Conservation (phyloP, 306 rosid species). For the Nissolia schottii region DNA sequence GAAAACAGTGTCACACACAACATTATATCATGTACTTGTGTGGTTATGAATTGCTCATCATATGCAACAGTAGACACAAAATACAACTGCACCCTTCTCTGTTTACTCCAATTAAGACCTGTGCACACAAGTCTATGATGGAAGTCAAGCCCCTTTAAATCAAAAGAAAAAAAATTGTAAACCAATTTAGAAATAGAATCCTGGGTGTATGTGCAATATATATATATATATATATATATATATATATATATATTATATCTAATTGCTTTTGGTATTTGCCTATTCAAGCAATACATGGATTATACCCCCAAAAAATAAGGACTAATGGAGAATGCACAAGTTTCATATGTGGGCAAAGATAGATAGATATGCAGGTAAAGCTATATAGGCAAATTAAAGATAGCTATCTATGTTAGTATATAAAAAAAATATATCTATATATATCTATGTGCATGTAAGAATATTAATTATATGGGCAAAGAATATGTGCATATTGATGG, state of each 20-base stretch:
- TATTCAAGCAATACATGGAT: background rate
- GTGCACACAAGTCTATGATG: constrained; percentile 21
- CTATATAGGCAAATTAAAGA: background rate
- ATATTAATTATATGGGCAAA: constrained; percentile 7
- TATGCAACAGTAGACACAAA: constrained; percentile 13
- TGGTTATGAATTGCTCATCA: constrained; percentile 9
- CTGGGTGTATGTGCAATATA: background rate
- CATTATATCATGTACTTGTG: background rate
- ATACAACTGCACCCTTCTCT: constrained; percentile 7
- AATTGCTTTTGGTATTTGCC: constrained; percentile 15
- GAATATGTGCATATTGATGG: constrained; percentile 16
- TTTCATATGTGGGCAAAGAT: background rate
- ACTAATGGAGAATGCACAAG: background rate
- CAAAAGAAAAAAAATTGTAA: background rate
- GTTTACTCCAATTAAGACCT: constrained; percentile 23
- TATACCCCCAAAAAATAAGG: constrained; percentile 17
- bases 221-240: no score
- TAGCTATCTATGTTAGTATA: background rate
- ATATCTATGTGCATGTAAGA: constrained; percentile 1
- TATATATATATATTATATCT: no score
- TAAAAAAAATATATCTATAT: no score
- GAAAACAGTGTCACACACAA: constrained; percentile 29
- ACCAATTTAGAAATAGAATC: constrained; percentile 17
- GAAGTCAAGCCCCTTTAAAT: background rate
- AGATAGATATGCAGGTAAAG: constrained; percentile 19